Conservation (phyloP, 2,329 filamentous ascomycete genomes). For the Colletotrichum acutatum region DNA sequence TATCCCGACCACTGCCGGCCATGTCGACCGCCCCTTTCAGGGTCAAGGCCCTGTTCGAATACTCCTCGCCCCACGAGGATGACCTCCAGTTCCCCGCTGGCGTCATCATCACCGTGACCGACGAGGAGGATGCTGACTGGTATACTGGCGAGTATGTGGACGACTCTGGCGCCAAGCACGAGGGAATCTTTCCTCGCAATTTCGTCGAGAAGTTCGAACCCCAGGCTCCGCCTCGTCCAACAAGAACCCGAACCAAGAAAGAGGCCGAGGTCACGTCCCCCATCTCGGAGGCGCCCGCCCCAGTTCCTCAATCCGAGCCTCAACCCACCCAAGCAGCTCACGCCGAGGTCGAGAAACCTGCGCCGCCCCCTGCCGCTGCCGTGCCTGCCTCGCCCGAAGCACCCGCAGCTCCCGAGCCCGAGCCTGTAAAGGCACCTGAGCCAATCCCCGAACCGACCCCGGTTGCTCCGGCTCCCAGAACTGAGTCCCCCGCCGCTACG, state of each 20-base stretch:
- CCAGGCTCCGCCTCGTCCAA: slow-evolving; percentile 86
- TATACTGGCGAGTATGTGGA: slow-evolving; percentile 90
- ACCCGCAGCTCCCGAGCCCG: slow-evolving; percentile 48
- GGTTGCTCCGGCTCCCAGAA: slow-evolving; percentile 49
- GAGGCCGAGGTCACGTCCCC: slow-evolving; percentile 54
- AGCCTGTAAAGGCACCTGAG: slow-evolving; percentile 44
- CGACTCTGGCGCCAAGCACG: slow-evolving; percentile 76
- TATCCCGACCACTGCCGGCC: slow-evolving; percentile 28
- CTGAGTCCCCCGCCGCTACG: slow-evolving; percentile 46
- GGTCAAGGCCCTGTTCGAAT: slow-evolving; percentile 96
- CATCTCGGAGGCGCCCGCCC: slow-evolving; percentile 39
- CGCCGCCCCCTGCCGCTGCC: slow-evolving; percentile 43
- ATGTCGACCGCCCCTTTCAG: slow-evolving; percentile 76
- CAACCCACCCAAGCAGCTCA: slow-evolving; percentile 47
- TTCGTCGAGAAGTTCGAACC: slow-evolving; percentile 98
- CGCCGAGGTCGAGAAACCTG: slow-evolving; percentile 46
- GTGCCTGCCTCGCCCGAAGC: slow-evolving; percentile 46
- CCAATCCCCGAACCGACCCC: slow-evolving; percentile 43
- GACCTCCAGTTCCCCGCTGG: slow-evolving; percentile 88
- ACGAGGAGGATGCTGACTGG: slow-evolving; percentile 94
- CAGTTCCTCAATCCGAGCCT: slow-evolving; percentile 43
- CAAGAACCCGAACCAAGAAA: slow-evolving; percentile 77
- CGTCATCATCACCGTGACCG: slow-evolving; percentile 93
- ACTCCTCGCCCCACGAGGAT: slow-evolving; percentile 91
- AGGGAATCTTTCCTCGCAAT: slow-evolving; percentile 94